Base-by-base conservation (phyloP, 1,284 basidiomycete species). In the Anthracocystis walkeri region DNA sequence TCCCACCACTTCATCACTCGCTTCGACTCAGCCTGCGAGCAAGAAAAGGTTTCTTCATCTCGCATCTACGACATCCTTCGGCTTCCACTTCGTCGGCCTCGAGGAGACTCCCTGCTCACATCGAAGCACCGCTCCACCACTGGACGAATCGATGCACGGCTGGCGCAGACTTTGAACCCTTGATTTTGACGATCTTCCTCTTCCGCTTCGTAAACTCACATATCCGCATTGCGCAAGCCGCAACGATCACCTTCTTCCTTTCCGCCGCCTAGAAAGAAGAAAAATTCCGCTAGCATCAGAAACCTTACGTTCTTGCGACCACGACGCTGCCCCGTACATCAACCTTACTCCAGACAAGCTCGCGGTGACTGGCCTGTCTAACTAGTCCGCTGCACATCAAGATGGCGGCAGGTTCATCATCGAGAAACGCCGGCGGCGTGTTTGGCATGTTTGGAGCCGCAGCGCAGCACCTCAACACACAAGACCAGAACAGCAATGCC, bases 361-460 rank as follows among this genome's bases (percentile, higher is more conserved):
- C 14, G 35, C 10, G 16, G 12, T 38, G 35, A 38, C 35, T 16
- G 14, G 12, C 16, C 29, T 16, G 11, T 7, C 20, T 48, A 12
- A 23, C 1, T 10, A 48, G 1, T 12, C 8, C 7, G 38, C 14
- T 42, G 35, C 21, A 25, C 3, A 25, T 38, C 49, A 69, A 59
- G n/a, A 75, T 68, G 62, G 44, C 63, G 14, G 55, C 58, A 21
- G 59, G 72, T 18, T 65, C 71, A 38, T 68, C 61, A 29, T 60
- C 60, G 10, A 51, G 72, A 23, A 63, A 25, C 16, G 56, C 62
- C 18, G 68, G 67, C 44, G 73, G 73, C 50, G 73, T 75, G 42
- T 71, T 75, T 50, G 62, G 81, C 68, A 82, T 82, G 81, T 82
- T 82, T 55, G 81, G 81, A 27, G 79, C 77, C 7, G 75, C 73